Evolutionary conservation across 257 asterid species (phyloP), one percentile per base, ranked within the genome.

Genomic region (Ajuga chamaepitys): DNA sequence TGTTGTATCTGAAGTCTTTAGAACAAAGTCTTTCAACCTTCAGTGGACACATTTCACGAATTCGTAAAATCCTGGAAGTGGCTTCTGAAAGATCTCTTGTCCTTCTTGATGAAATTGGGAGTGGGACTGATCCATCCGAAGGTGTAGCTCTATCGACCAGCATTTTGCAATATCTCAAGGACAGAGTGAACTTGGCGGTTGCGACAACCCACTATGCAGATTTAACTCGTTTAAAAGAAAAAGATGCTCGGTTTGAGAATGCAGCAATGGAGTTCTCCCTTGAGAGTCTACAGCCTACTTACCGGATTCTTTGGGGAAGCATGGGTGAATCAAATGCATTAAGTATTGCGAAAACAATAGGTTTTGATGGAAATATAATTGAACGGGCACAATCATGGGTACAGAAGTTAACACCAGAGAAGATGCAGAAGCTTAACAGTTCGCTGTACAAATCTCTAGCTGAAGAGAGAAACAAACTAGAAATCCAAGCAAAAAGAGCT

Each of bases 51-150:
- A 87, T 93, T 55, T 84, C 90, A 45, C 82, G 92, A 58, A 84
- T 90, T 57, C 58, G 87, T 62, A 72, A 83, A 42, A 87, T 94
- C 76, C 70, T 94, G 77, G 81, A 84, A 67, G 95, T 80, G 75
- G 85, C 97, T 68, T 80, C 99, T 50, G 77, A 73, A 79, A 85
- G 81, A 66, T 89, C 97, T 56, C 96, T 90, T 30, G 37, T 94
- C 76, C 96, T 93, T 67, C 83, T 94, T 40, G 99, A 94, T 83
- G 99, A 94, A 85, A 90, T 94, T 61, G 99, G 99, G 66, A 80
- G 99, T 70, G 97, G 99, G 62, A 94, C 99, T 13, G 99, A 90
- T 81, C 97, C 99, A 72, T 88, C 99, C 7, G 99, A 94, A 81
- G 99, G 99, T 7, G 88, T 88, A 72, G 96, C 95, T 68, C 91